A percentile compares a stretch with the other conserved stretches of the same genome.
Evolutionary conservation across 495 filamentous ascomycete species (phyloP).

Genomic region (Polyplosphaeria fusca): DNA sequence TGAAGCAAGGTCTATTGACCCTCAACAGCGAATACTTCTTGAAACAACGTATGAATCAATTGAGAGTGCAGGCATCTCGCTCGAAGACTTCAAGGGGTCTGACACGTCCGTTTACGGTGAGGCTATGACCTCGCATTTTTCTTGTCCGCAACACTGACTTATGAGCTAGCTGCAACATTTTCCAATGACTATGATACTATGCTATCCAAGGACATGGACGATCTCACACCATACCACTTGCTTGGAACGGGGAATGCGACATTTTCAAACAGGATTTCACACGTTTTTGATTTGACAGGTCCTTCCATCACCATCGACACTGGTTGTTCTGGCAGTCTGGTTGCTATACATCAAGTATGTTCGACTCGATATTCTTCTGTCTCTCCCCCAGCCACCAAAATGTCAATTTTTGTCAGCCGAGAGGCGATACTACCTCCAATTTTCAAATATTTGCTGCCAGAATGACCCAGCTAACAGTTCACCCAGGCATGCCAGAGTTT

Average conservation of each 20-base stretch:
- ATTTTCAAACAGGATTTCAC: conserved; percentile 6
- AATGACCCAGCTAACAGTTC: no score
- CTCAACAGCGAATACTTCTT: conserved; percentile 1
- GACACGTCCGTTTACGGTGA: conserved; percentile 10
- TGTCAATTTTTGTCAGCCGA: no score
- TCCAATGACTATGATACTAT: background rate
- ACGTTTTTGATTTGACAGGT: conserved; percentile 20
- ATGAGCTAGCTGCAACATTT: background rate
- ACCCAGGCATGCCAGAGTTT: conserved; percentile 10
- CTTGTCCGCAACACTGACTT: background rate
- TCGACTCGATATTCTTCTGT: no score
- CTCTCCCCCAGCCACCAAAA: no score
- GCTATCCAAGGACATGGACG: conserved; percentile 4
- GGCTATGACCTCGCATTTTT: background rate
- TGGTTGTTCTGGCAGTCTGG: conserved; percentile 12
- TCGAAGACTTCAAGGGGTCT: conserved; percentile 6
- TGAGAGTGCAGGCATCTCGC: conserved; percentile 11
- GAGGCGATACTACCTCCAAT: no score
- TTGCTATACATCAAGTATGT: conserved; percentile 7
- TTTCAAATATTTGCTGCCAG: no score
- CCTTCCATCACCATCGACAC: conserved; percentile 17
- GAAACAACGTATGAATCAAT: conserved; percentile 10
- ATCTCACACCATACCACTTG: conserved; percentile 9
- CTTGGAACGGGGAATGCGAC: background rate
- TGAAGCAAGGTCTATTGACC: conserved; percentile 11